A percentile compares a stretch with the other conserved stretches of the same genome.
Evolutionary conservation across 805 yeast species (phyloP).

Genomic region (Pichia scutulata): DNA sequence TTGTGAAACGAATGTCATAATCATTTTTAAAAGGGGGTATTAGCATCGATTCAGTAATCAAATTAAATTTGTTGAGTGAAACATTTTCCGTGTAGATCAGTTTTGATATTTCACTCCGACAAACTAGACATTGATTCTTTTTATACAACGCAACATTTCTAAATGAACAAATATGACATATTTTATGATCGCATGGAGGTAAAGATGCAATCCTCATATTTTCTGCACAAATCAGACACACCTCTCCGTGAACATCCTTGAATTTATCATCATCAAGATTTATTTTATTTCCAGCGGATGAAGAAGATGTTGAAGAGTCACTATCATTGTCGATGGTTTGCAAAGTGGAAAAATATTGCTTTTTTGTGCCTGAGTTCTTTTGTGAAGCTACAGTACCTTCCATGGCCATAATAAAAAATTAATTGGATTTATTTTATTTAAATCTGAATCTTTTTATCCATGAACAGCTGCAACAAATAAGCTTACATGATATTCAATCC

Average conservation of each 20-base stretch:
- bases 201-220: conserved; percentile 54
- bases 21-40: conserved; percentile 29
- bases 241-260: conserved; percentile 10
- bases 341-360: neutral
- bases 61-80: conserved; percentile 30
- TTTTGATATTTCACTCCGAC: conserved; percentile 61
- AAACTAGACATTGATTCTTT: conserved; percentile 70
- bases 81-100: conserved; percentile 51
- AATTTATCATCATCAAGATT: neutral
- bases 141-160: conserved; percentile 75
- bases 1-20: conserved; percentile 54
- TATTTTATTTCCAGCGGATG: neutral
- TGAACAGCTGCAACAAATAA: neutral
- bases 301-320: neutral
- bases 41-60: conserved; percentile 6
- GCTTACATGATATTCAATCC: neutral
- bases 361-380: neutral
- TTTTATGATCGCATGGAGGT: conserved; percentile 76
- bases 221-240: conserved; percentile 83
- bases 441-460: neutral
- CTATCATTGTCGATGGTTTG: neutral
- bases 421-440: neutral
- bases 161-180: conserved; percentile 77
- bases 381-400: neutral
- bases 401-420: neutral